Percentiles rank a stretch among this genome's conserved stretches.
Conservation (phyloP, 306 rosid species). For the Cucurbita argyrosperma region DNA sequence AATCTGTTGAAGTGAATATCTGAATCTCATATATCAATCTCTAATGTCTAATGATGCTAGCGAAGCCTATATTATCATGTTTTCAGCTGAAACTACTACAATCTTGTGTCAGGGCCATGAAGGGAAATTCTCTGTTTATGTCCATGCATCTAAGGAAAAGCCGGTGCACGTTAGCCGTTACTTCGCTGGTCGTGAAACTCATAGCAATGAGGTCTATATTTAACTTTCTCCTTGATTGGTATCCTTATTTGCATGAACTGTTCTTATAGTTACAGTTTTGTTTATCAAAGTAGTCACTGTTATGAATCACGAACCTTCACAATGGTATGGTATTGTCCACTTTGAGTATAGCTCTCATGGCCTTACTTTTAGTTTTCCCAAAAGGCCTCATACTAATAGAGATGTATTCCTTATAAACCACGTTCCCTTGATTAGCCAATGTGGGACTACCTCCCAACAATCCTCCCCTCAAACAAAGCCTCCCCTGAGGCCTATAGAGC, state of each 20-base stretch:
- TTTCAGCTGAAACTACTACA: constrained; percentile 14
- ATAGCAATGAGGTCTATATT: constrained; percentile 63
- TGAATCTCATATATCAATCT: background rate
- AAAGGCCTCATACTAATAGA: too few relatives aligned
- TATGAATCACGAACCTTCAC: too few relatives aligned
- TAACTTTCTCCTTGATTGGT: background rate
- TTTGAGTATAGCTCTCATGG: too few relatives aligned
- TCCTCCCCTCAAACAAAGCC: too few relatives aligned
- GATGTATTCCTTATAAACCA: too few relatives aligned
- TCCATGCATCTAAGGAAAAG: constrained; percentile 77
- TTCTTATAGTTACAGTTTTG: background rate
- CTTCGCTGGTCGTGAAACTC: constrained; percentile 61
- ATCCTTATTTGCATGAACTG: background rate
- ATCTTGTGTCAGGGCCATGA: constrained; percentile 81
- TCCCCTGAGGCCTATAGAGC: too few relatives aligned
- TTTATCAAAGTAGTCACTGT: background rate
- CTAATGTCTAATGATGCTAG: background rate
- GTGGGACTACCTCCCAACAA: too few relatives aligned
- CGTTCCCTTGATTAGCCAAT: too few relatives aligned
- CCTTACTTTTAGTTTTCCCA: too few relatives aligned
- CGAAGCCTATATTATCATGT: background rate
- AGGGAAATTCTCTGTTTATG: constrained; percentile 84
- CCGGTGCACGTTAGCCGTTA: constrained; percentile 81
- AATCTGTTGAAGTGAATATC: background rate
- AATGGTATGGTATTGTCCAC: too few relatives aligned